Conservation (phyloP, 1,139 yeast species). For the Hemisphaericaspora xylofermentans region DNA sequence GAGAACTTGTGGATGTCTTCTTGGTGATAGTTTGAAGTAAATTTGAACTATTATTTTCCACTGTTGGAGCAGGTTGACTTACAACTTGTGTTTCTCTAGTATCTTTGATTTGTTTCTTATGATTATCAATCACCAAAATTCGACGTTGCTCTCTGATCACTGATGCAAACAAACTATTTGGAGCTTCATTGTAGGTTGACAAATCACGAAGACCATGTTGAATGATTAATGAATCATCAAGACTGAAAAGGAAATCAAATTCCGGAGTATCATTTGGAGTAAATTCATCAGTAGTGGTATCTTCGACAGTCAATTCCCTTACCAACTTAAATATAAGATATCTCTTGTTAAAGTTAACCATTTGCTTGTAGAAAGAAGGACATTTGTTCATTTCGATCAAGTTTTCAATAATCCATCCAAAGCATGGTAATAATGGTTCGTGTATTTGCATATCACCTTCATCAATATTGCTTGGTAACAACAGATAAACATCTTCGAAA, state of each 20-base stretch:
- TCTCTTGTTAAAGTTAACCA: conserved; percentile 44
- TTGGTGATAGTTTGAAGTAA: conserved; percentile 22
- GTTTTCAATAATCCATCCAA: conserved; percentile 62
- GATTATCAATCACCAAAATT: conserved; percentile 34
- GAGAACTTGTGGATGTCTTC: conserved; percentile 32
- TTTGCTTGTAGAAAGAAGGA: conserved; percentile 31
- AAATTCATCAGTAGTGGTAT: conserved; percentile 19
- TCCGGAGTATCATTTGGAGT: conserved; percentile 33
- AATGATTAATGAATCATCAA: conserved; percentile 38
- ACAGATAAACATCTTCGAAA: conserved; percentile 32
- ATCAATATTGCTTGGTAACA: conserved; percentile 35
- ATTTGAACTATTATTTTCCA: conserved; percentile 9
- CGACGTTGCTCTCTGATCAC: conserved; percentile 37
- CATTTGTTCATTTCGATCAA: conserved; percentile 37
- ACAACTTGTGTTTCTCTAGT: not conserved
- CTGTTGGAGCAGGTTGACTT: not conserved
- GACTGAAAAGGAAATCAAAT: conserved; percentile 45
- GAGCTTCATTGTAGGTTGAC: conserved; percentile 14
- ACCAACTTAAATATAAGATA: conserved; percentile 42
- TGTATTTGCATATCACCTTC: conserved; percentile 30
- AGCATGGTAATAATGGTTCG: conserved; percentile 65
- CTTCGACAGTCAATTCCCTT: conserved; percentile 44
- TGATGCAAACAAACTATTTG: conserved; percentile 28
- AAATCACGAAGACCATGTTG: conserved; percentile 9
- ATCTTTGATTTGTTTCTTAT: conserved; percentile 31